phyloP scores from a whole-genome alignment of 1,284 basidiomycete species.

The Pisolithus thermaeus region DNA sequence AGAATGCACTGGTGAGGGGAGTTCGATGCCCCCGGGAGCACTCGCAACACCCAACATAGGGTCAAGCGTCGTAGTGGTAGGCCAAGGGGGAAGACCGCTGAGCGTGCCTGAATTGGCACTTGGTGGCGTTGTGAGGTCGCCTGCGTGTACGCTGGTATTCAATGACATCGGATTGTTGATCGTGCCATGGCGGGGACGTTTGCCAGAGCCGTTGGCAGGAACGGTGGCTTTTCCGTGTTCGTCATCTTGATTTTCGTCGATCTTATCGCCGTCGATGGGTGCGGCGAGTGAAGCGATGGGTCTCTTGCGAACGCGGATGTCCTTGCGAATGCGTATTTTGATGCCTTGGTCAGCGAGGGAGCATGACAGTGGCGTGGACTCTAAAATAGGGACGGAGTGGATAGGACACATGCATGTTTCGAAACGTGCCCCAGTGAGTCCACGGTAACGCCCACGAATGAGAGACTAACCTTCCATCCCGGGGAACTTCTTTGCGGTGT shows the following conservation, averaged over 20 bases:
- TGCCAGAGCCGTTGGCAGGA: constrained; percentile 7
- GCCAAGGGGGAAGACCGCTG: constrained; percentile 28
- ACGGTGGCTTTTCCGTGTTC: constrained; percentile 14
- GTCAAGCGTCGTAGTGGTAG: constrained; percentile 22
- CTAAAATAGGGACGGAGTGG: constrained; percentile 33
- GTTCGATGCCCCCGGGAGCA: constrained; percentile 28
- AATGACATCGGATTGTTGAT: constrained; percentile 19
- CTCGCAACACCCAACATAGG: constrained; percentile 30
- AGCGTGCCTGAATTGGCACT: constrained; percentile 17
- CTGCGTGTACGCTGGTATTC: constrained; percentile 4
- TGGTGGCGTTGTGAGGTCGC: constrained; percentile 13
- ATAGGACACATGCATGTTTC: not conserved
- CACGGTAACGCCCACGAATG: not conserved
- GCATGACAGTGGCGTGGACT: constrained; percentile 83
- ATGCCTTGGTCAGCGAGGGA: constrained; percentile 89
- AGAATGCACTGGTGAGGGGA: constrained; percentile 12
- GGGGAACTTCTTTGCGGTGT: constrained; percentile 92
- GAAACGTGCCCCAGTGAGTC: not conserved
- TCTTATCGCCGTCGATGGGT: constrained; percentile 31
- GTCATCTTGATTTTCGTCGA: constrained; percentile 23
- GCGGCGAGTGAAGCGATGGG: constrained; percentile 41
- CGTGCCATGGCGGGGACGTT: constrained; percentile 27
- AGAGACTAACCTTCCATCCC: constrained; percentile 76
- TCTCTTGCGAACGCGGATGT: constrained; percentile 74
- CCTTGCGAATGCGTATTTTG: constrained; percentile 88